A percentile compares a stretch with the other conserved stretches of the same genome.
phyloP scores from a whole-genome alignment of 371 early-diverging fungal species.

The Rhizopus stolonifer region DNA sequence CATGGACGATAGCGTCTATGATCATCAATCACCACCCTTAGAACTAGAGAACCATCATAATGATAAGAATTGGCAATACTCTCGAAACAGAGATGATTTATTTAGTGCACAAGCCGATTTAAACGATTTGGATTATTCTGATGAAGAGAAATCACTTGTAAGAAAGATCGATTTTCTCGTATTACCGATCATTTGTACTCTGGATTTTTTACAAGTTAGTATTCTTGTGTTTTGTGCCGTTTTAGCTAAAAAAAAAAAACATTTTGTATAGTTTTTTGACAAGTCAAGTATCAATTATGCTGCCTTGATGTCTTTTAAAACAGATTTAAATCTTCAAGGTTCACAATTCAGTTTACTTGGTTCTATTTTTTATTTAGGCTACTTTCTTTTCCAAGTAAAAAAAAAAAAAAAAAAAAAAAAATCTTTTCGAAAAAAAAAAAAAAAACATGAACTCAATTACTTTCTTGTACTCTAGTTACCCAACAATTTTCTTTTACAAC shows the following conservation, averaged over 20 bases:
- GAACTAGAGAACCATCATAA: conserved; percentile 1
- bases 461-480: too few species aligned
- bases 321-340: conserved; percentile 12
- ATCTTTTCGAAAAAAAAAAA: too few species aligned
- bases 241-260: neutral
- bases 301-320: conserved; percentile 15
- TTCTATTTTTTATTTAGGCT: conserved; percentile 31
- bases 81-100: conserved; percentile 23
- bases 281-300: conserved; percentile 26
- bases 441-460: too few species aligned
- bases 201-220: conserved; percentile 41
- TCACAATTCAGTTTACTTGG: conserved; percentile 24
- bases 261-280: conserved; percentile 16
- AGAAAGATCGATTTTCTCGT: conserved; percentile 37
- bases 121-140: conserved; percentile 23
- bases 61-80: conserved; percentile 20
- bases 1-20: neutral
- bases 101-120: conserved; percentile 12
- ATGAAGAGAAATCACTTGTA: conserved; percentile 36
- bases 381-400: conserved; percentile 34
- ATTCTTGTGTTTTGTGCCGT: neutral
- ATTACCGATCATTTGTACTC: conserved; percentile 36
- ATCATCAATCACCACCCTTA: neutral
- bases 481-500: conserved; percentile 38
- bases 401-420: too few species aligned